phyloP scores from a whole-genome alignment of 805 yeast species.

The Saccharomycopsis javanensis region DNA sequence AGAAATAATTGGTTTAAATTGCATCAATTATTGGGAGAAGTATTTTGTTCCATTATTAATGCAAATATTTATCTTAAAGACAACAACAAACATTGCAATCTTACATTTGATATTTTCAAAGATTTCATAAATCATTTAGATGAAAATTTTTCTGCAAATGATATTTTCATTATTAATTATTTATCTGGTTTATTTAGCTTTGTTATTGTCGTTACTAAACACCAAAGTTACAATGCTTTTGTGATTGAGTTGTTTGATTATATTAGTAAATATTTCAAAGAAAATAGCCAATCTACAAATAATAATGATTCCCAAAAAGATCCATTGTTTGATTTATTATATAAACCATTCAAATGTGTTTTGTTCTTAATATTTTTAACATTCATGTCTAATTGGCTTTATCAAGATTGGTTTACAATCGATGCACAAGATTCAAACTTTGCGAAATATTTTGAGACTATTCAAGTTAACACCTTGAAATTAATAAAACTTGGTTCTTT shows the following conservation, averaged over 20 bases:
- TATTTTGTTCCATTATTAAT: slow-evolving; percentile 43
- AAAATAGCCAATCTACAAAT: background rate
- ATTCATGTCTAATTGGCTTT: slow-evolving; percentile 17
- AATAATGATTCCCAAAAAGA: background rate
- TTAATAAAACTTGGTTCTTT: slow-evolving; percentile 41
- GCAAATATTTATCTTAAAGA: slow-evolving; percentile 19
- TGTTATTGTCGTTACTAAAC: slow-evolving; percentile 2
- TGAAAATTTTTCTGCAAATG: slow-evolving; percentile 42
- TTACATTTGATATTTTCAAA: slow-evolving; percentile 26
- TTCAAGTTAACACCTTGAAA: slow-evolving; percentile 11
- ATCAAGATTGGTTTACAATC: slow-evolving; percentile 10
- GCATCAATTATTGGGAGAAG: slow-evolving; percentile 64
- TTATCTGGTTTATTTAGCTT: slow-evolving; percentile 44
- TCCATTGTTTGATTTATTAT: slow-evolving; percentile 1
- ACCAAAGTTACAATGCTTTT: background rate
- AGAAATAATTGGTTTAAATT: slow-evolving; percentile 53
- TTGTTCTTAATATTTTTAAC: slow-evolving; percentile 10
- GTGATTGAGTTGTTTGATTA: slow-evolving; percentile 10
- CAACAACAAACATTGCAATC: slow-evolving; percentile 22
- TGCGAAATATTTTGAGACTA: slow-evolving; percentile 11
- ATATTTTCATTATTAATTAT: slow-evolving; percentile 53
- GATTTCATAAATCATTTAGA: slow-evolving; percentile 37
- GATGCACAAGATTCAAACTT: slow-evolving; percentile 15
- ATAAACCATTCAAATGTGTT: slow-evolving; percentile 9
- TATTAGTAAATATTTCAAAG: slow-evolving; percentile 5